Evolutionary conservation across 371 early-diverging fungal genomes (phyloP).

Genomic region (Nematocida sp.): DNA sequence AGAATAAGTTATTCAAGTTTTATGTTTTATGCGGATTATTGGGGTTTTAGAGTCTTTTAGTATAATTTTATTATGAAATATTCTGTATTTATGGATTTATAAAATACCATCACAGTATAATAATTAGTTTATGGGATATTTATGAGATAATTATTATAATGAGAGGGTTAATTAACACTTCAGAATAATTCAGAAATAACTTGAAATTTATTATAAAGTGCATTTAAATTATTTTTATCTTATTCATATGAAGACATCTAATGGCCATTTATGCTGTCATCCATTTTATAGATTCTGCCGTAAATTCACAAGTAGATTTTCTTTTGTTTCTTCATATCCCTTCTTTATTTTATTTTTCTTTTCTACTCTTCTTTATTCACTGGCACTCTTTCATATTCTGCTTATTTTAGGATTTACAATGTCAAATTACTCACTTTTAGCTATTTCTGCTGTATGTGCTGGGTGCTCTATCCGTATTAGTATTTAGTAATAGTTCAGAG

Average conservation of each 20-base stretch:
- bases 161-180: too few species aligned
- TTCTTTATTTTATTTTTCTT: not conserved
- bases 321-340: not conserved
- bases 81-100: too few species aligned
- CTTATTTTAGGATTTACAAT: not conserved
- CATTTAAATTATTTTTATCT: not conserved
- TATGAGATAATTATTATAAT: too few species aligned
- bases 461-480: not conserved
- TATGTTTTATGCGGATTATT: not conserved
- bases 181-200: too few species aligned
- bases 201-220: not conserved
- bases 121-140: too few species aligned
- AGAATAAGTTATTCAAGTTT: not conserved
- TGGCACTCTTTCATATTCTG: not conserved
- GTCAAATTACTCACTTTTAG: too few species aligned
- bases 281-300: not conserved
- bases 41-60: not conserved
- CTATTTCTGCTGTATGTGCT: not conserved
- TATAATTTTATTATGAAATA: not conserved
- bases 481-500: not conserved
- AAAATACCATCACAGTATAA: too few species aligned
- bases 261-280: too few species aligned
- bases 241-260: not conserved
- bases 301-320: not conserved
- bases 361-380: not conserved